A percentile compares a stretch with the other conserved stretches of the same genome.
Conservation (phyloP, 1,139 yeast species). For the Eremothecium cymbalariae region DNA sequence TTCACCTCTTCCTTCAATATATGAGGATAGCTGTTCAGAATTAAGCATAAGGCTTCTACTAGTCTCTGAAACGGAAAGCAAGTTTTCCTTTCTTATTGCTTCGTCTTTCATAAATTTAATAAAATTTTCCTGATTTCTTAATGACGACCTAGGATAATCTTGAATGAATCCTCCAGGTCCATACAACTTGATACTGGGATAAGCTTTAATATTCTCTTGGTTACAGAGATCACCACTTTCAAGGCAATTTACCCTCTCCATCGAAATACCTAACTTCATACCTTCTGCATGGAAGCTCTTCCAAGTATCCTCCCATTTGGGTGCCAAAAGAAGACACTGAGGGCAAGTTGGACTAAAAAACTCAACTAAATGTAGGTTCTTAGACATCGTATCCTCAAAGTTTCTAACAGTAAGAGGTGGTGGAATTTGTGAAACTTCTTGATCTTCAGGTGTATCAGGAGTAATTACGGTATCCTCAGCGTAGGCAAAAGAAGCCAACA, state of each 20-base stretch:
- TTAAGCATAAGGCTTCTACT: conserved; percentile 29
- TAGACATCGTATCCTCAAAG: conserved; percentile 40
- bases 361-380: conserved; percentile 51
- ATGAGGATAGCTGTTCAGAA: conserved; percentile 37
- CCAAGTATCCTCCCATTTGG: conserved; percentile 56
- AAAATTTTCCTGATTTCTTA: conserved; percentile 36
- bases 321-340: conserved; percentile 62
- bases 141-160: conserved; percentile 43
- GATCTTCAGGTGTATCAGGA: no score
- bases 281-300: conserved; percentile 38
- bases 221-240: conserved; percentile 65
- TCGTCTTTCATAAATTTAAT: conserved; percentile 46
- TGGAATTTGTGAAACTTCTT: no score
- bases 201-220: conserved; percentile 47
- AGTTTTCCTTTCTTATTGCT: conserved; percentile 40
- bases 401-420: conserved; percentile 27
- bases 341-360: conserved; percentile 63
- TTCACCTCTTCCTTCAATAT: conserved; percentile 39
- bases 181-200: conserved; percentile 55
- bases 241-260: conserved; percentile 67
- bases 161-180: conserved; percentile 41
- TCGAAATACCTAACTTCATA: conserved; percentile 38
- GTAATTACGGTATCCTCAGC: no score
- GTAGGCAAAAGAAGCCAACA: no score
- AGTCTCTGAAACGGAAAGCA: no score